These are phyloP conservation scores for Populus pruinosa DNA, from an alignment of 345 rosid genomes.

Conservation along the genomic window DNA sequence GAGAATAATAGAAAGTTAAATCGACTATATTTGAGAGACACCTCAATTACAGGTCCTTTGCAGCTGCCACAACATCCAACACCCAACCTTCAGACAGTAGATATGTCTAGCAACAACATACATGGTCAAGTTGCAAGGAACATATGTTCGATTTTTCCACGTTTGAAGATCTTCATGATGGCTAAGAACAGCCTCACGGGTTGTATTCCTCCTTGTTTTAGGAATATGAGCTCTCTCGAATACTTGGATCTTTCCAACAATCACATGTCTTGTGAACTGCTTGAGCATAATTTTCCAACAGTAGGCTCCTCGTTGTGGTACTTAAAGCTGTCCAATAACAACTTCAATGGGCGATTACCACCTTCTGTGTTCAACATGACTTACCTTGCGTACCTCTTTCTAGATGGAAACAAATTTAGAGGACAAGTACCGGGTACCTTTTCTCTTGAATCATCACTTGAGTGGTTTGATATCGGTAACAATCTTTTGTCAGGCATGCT, in stretches of 20 bases:
- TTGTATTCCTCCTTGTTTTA: constrained; percentile 17
- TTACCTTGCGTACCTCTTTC: neutral
- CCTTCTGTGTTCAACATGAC: neutral
- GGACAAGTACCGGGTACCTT: neutral
- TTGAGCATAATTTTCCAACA: neutral
- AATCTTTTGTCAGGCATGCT: neutral
- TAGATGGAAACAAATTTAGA: neutral
- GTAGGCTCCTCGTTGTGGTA: neutral
- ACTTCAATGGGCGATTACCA: neutral
- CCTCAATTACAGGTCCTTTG: constrained; percentile 3
- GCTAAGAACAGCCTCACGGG: constrained; percentile 13
- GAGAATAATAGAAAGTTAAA: constrained; percentile 23
- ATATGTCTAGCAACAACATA: constrained; percentile 3
- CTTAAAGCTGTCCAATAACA: neutral
- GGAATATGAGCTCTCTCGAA: neutral
- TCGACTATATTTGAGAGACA: neutral
- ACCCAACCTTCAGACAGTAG: neutral
- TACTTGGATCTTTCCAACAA: constrained; percentile 21
- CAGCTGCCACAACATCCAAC: neutral
- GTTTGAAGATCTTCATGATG: neutral
- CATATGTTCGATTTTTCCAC: constrained; percentile 4
- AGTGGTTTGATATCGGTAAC: neutral
- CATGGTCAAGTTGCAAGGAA: constrained; percentile 1
- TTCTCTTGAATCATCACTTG: neutral
- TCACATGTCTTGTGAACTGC: neutral